phyloP scores from a whole-genome alignment of 495 filamentous ascomycete species.

The Podospora pseudopauciseta region DNA sequence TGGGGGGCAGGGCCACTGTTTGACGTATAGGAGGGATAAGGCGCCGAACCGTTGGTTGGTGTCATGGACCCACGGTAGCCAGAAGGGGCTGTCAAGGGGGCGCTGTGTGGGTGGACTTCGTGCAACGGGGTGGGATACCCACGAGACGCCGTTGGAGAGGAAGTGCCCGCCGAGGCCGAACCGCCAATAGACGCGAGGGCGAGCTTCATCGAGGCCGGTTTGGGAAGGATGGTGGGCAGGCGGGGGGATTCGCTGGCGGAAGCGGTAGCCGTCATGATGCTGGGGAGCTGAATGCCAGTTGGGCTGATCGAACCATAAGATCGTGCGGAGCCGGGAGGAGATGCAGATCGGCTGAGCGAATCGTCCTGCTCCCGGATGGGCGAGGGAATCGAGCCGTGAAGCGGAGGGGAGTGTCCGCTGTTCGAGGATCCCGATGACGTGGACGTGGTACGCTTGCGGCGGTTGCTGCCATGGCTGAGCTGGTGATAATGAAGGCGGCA shows the following conservation, averaged over 20 bases:
- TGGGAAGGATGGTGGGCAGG: constrained; percentile 58
- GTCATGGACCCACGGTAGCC: constrained; percentile 28
- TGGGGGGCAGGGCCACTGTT: constrained; percentile 19
- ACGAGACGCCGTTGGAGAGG: constrained; percentile 34
- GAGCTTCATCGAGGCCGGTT: constrained; percentile 51
- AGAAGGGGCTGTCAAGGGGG: constrained; percentile 27
- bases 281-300: constrained; percentile 42
- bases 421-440: constrained; percentile 54
- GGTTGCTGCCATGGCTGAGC: constrained; percentile 73
- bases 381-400: constrained; percentile 44
- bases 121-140: constrained; percentile 35
- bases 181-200: constrained; percentile 28
- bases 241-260: constrained; percentile 39
- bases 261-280: constrained; percentile 37
- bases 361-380: constrained; percentile 43
- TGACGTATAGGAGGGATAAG: constrained; percentile 23
- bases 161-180: constrained; percentile 21
- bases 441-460: constrained; percentile 63
- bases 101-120: constrained; percentile 34
- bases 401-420: constrained; percentile 45
- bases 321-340: constrained; percentile 36
- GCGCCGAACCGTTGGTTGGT: constrained; percentile 26
- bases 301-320: constrained; percentile 40
- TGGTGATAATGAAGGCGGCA: constrained; percentile 84
- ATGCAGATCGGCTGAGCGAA: constrained; percentile 32